A percentile compares a stretch with the other conserved stretches of the same genome.
Conservation (phyloP, 78 protist genomes). For the Dictyostelium brefeldianum region DNA sequence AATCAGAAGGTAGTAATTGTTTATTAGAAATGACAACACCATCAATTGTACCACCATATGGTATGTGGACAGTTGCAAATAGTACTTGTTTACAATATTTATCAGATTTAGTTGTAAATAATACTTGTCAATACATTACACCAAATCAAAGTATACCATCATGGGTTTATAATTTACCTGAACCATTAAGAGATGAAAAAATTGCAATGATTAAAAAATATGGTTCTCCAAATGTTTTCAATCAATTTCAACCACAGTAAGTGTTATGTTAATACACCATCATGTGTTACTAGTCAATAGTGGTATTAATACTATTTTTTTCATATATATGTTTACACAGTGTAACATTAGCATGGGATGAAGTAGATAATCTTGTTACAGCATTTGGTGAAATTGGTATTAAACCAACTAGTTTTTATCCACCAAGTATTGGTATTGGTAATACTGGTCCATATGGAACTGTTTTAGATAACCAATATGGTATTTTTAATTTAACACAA, state of each 20-base stretch:
- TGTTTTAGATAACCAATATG: conserved; percentile 63
- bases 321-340: too few species aligned
- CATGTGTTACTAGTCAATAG: too few species aligned
- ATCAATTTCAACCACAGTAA: conserved; percentile 84
- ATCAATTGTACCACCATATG: conserved; percentile 46
- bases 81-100: conserved; percentile 61
- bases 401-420: conserved; percentile 25
- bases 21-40: neutral
- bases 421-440: conserved; percentile 68
- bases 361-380: conserved; percentile 23
- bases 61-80: conserved; percentile 56
- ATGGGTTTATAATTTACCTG: conserved; percentile 81
- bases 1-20: conserved; percentile 18
- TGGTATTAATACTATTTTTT: neutral
- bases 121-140: conserved; percentile 56
- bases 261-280: neutral
- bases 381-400: conserved; percentile 24
- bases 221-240: conserved; percentile 84
- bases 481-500: conserved; percentile 28
- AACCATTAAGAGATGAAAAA: conserved; percentile 64
- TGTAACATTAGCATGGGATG: conserved; percentile 83
- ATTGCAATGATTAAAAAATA: conserved; percentile 61
- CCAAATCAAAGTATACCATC: conserved; percentile 77
- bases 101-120: conserved; percentile 75
- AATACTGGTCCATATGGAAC: conserved; percentile 60